Evolutionary conservation across 306 rosid genomes (phyloP).

Genomic region (Cicer pinnatifidum): DNA sequence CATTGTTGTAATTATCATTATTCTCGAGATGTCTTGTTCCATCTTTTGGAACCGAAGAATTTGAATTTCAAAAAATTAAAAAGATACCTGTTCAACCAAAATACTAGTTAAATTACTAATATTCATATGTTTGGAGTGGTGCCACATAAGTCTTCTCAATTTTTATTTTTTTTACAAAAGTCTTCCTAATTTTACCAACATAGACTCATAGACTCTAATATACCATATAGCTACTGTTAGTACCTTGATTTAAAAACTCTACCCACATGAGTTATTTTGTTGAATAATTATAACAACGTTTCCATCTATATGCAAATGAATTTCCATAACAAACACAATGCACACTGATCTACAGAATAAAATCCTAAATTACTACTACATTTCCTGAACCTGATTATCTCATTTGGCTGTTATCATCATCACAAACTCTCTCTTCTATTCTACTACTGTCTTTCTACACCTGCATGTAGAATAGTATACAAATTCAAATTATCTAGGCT

Average conservation of each 20-base stretch:
- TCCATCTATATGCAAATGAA: conserved; percentile 42
- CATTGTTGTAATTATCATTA: too few relatives aligned
- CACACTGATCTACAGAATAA: conserved; percentile 32
- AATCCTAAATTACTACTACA: conserved; percentile 19
- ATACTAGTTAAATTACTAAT: too few relatives aligned
- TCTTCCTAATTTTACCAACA: too few relatives aligned
- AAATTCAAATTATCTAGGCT: conserved; percentile 41
- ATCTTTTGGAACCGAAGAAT: too few relatives aligned
- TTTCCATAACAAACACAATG: conserved; percentile 40
- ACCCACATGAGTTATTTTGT: background rate
- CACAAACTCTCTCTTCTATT: conserved; percentile 29
- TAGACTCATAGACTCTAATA: too few relatives aligned
- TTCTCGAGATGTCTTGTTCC: too few relatives aligned
- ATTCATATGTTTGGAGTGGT: background rate
- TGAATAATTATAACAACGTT: conserved; percentile 23
- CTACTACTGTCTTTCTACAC: conserved; percentile 38
- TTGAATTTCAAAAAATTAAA: too few relatives aligned
- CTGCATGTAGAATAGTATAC: conserved; percentile 46
- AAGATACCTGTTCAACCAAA: too few relatives aligned
- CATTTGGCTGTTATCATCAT: conserved; percentile 2
- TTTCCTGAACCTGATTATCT: conserved; percentile 35
- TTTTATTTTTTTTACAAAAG: too few relatives aligned
- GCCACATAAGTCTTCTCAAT: too few relatives aligned
- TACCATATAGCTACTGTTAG: background rate
- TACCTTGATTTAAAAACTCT: conserved; percentile 13